A percentile compares a stretch with the other conserved stretches of the same genome.
These are phyloP conservation scores for Eucalyptus melliodora DNA, from an alignment of 345 rosid genomes.

Conservation along the genomic window DNA sequence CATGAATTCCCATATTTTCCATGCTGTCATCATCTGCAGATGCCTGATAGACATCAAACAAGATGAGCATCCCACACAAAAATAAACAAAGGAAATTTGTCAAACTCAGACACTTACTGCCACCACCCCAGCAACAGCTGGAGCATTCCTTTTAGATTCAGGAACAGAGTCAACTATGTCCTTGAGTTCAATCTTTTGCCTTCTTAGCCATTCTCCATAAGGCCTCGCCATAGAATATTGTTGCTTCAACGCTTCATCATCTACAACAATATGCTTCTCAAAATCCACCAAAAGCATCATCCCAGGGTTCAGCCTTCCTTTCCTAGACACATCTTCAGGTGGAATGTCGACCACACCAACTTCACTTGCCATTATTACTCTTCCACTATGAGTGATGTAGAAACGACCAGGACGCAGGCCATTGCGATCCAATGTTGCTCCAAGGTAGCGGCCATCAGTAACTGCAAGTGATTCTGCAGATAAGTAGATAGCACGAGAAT, in stretches of 20 bases:
- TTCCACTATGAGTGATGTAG: constrained; percentile 79
- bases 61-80: background rate
- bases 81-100: background rate
- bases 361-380: constrained; percentile 98
- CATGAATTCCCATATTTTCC: constrained; percentile 89
- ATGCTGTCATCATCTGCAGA: constrained; percentile 62
- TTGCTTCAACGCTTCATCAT: constrained; percentile 90
- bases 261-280: constrained; percentile 89
- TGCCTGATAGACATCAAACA: constrained; percentile 24
- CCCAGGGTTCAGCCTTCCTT: constrained; percentile 98
- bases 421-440: constrained; percentile 98
- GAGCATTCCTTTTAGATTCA: constrained; percentile 43
- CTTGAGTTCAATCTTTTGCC: constrained; percentile 76
- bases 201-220: constrained; percentile 84
- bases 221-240: constrained; percentile 89
- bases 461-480: constrained; percentile 34
- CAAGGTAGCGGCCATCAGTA: constrained; percentile 97
- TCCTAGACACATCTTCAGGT: constrained; percentile 87
- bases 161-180: constrained; percentile 64
- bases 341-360: constrained; percentile 96
- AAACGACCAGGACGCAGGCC: constrained; percentile 98
- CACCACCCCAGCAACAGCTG: constrained; percentile 59
- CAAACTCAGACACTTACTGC: constrained; percentile 23
- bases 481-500: background rate
- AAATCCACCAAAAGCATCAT: constrained; percentile 99